Evolutionary conservation across 2,329 filamentous ascomycete species (phyloP).

Genomic region (Fusarium burgessii): DNA sequence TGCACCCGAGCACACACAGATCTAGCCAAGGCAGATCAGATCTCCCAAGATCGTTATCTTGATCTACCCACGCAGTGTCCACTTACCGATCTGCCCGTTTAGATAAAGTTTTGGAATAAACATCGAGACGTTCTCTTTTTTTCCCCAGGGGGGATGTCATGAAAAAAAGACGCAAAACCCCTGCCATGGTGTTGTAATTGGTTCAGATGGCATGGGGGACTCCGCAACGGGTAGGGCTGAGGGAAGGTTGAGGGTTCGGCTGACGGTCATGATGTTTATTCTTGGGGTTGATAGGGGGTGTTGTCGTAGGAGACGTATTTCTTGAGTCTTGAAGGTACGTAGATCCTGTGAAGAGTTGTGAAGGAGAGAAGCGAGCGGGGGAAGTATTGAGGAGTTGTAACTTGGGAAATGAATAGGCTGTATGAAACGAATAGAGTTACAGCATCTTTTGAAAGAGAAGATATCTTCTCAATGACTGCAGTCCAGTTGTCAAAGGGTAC

Average conservation of each 20-base stretch:
- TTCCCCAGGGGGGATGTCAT: constrained; percentile 11
- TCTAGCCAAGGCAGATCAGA: constrained; percentile 34
- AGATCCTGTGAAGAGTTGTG: neutral
- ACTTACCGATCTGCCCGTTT: constrained; percentile 38
- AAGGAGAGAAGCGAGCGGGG: neutral
- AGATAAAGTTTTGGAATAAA: constrained; percentile 13
- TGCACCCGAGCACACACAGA: constrained; percentile 27
- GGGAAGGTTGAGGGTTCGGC: constrained; percentile 26
- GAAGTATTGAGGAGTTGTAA: neutral
- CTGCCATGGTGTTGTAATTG: constrained; percentile 37
- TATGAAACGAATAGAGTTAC: neutral
- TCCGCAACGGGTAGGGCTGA: constrained; percentile 44
- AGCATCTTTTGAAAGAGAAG: neutral
- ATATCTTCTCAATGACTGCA: neutral
- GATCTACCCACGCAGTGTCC: constrained; percentile 36
- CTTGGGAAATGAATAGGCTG: neutral
- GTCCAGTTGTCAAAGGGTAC: neutral
- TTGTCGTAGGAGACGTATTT: constrained; percentile 25
- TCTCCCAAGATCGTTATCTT: constrained; percentile 21
- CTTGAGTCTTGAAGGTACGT: neutral
- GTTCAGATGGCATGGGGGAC: constrained; percentile 26
- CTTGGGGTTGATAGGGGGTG: constrained; percentile 28
- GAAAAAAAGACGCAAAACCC: constrained; percentile 35
- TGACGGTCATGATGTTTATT: constrained; percentile 41
- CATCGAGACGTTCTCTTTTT: constrained; percentile 8